Percentiles rank a stretch among this genome's conserved stretches.
These are phyloP conservation scores for Chlamydomonas incerta DNA, from an alignment of 139 green algal genomes.

Conservation along the genomic window DNA sequence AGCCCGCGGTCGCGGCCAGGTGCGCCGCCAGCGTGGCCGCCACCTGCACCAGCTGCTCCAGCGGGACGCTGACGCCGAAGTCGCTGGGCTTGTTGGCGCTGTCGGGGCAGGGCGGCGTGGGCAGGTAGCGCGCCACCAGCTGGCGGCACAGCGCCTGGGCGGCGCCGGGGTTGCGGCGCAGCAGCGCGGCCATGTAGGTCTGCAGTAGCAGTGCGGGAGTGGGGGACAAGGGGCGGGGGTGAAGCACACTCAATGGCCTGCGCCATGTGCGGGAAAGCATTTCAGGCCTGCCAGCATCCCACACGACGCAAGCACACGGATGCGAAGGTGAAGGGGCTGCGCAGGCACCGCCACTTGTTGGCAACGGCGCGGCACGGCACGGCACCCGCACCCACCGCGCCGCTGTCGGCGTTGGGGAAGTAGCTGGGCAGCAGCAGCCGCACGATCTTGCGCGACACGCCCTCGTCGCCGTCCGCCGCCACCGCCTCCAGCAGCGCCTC, in stretches of 20 bases:
- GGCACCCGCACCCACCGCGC: slow-evolving; percentile 45
- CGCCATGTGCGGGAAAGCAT: too few relatives aligned
- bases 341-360: neutral
- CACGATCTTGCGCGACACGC: slow-evolving; percentile 57
- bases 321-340: too few relatives aligned
- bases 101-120: neutral
- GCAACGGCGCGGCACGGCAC: neutral
- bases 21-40: slow-evolving; percentile 56
- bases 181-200: slow-evolving; percentile 69
- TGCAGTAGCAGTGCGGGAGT: slow-evolving; percentile 28
- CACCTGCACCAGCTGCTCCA: slow-evolving; percentile 66
- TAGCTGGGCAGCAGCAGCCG: slow-evolving; percentile 77
- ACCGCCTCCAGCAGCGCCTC: slow-evolving; percentile 73
- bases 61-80: slow-evolving; percentile 44
- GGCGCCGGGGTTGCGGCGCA: slow-evolving; percentile 66
- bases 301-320: neutral
- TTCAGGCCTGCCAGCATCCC: too few relatives aligned
- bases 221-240: too few relatives aligned
- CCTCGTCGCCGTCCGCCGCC: slow-evolving; percentile 40
- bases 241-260: too few relatives aligned
- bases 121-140: slow-evolving; percentile 51
- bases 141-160: slow-evolving; percentile 74
- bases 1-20: slow-evolving; percentile 52
- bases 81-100: neutral
- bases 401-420: slow-evolving; percentile 68